Base-by-base conservation (phyloP, 2,329 filamentous ascomycete species). In the Pyrenophora seminiperda region DNA sequence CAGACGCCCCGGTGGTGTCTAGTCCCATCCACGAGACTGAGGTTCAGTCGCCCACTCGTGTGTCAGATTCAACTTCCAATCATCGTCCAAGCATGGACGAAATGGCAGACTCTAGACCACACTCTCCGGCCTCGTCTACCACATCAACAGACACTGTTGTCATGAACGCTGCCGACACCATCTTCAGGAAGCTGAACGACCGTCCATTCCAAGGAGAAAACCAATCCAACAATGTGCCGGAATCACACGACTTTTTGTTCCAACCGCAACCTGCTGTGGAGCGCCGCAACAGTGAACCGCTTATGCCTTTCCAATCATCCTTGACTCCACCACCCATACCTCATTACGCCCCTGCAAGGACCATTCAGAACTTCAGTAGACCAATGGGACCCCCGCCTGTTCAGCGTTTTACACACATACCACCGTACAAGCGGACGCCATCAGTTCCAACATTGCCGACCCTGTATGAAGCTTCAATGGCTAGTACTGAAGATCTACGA, bases 391-490 rank as follows among this genome's bases (percentile, higher is more conserved):
- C 47, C 29, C 55, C 57, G 19, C 49, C 55, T 27, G 32, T 56
- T 36, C 43, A 56, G 34, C 42, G 44, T 7, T 39, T 49, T 24
- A 5, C 52, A 14, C 32, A 36, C 37, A 53, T 46, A 20, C 42
- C 59, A 30, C 47, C 53, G 7, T 62, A 57, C 38, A 58, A 51
- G 38, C 47, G 51, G 32, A 54, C 41, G 17, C 54, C 50, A n/a
- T 52, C 50, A 20, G 46, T 50, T 10, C 54, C 64, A n/a, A 56
- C 56, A 31, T 46, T 72, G 15, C 67, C 68, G 5, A 71, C 67
- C 7, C 40, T 72, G 4, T 71, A 72, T 47, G 68, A 72, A 44
- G 61, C 56, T 2, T 70, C 66, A 7, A 54, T 68, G 11, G 57
- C 63, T 18, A 65, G 63, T 31, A 62, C 55, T n/a, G 63, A 67